Conservation (phyloP, 2,329 filamentous ascomycete genomes). For the Diaporthe sp. region DNA sequence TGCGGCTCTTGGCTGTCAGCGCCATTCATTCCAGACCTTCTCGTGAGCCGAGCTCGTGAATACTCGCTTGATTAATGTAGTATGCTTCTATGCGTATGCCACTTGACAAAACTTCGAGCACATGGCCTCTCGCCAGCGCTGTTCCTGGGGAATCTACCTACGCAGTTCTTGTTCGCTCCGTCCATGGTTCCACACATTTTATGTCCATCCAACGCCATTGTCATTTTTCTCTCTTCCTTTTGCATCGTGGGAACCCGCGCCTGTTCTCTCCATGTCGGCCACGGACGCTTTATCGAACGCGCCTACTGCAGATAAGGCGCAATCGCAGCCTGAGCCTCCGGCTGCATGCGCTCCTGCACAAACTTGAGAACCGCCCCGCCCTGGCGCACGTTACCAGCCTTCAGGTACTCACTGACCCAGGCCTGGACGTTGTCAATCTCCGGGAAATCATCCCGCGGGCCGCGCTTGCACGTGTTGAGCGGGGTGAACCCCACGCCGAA, state of each 20-base stretch:
- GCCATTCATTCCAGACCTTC: not conserved
- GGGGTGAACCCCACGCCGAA: slow-evolving; percentile 96
- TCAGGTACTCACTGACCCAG: slow-evolving; percentile 87
- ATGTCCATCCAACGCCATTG: slow-evolving; percentile 29
- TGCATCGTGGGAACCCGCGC: not conserved
- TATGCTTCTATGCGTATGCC: slow-evolving; percentile 26
- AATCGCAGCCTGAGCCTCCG: slow-evolving; percentile 69
- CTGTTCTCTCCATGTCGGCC: not conserved
- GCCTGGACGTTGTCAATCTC: slow-evolving; percentile 84
- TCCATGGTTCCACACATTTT: slow-evolving; percentile 23
- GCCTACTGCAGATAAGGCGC: slow-evolving; percentile 63
- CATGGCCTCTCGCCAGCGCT: slow-evolving; percentile 2
- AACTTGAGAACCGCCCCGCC: slow-evolving; percentile 78
- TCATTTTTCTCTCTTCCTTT: not conserved
- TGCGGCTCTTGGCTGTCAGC: not conserved
- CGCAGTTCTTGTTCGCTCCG: slow-evolving; percentile 5
- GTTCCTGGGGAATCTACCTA: slow-evolving; percentile 32
- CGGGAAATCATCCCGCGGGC: slow-evolving; percentile 84
- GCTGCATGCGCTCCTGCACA: slow-evolving; percentile 77
- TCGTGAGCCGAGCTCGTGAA: not conserved
- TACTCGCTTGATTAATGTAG: slow-evolving; percentile 26
- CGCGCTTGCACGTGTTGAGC: slow-evolving; percentile 88
- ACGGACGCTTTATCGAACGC: not conserved
- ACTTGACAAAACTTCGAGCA: not conserved
- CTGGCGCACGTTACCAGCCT: slow-evolving; percentile 81